These are phyloP conservation scores for Metarhizium album DNA, from an alignment of 2,329 filamentous ascomycete species.

Conservation along the genomic window DNA sequence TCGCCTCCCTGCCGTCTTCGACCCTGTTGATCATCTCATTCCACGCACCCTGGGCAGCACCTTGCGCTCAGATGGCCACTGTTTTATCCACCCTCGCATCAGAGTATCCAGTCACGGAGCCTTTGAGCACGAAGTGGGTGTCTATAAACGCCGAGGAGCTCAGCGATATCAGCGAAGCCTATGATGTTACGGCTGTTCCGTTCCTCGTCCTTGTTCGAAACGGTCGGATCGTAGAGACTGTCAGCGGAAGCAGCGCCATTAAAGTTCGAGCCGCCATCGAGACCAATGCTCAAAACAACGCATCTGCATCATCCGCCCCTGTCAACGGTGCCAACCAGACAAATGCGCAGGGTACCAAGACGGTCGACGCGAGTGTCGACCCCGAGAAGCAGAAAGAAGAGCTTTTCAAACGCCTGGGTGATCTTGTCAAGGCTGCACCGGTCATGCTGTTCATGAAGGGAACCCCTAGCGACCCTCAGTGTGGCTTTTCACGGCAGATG, in stretches of 20 bases:
- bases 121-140: conserved; percentile 67
- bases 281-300: conserved; percentile 51
- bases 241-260: conserved; percentile 81
- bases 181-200: conserved; percentile 90
- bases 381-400: conserved; percentile 66
- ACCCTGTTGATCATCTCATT: conserved; percentile 83
- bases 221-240: conserved; percentile 66
- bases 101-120: conserved; percentile 63
- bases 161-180: conserved; percentile 80
- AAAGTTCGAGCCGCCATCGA: conserved; percentile 83
- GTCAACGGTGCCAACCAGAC: conserved; percentile 27
- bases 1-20: conserved; percentile 53
- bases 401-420: conserved; percentile 65
- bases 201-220: conserved; percentile 76
- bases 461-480: conserved; percentile 78
- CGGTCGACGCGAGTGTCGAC: conserved; percentile 29
- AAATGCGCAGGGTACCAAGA: conserved; percentile 28
- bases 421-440: conserved; percentile 87
- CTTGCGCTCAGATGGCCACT: conserved; percentile 86
- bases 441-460: conserved; percentile 99
- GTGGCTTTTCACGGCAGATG: conserved; percentile 85
- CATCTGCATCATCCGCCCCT: conserved; percentile 22
- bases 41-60: conserved; percentile 92
- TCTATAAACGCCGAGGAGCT: conserved; percentile 91
- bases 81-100: conserved; percentile 77